Evolutionary conservation across 2,329 filamentous ascomycete genomes (phyloP), one percentile per base, ranked within the genome.

Genomic region (Xylariaceae sp.): DNA sequence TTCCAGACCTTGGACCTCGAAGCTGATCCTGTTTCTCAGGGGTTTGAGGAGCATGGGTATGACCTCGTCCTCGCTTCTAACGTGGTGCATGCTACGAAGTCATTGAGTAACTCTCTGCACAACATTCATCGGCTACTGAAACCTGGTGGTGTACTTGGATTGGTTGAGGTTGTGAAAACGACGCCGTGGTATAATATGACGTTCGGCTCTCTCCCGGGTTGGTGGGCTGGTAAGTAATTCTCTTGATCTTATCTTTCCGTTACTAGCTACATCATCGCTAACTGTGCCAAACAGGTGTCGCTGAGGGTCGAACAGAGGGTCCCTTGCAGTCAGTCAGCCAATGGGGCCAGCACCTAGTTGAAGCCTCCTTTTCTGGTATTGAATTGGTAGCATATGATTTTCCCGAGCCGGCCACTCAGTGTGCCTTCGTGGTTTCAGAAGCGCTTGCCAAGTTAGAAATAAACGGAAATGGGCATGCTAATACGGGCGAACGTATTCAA

Each of bases 101-200:
- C 7, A n/a, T n/a, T n/a, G n/a, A n/a, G n/a, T 10, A 50, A 42
- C 11, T 42, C 47, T 2, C 27, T 50, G 15, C 13, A n/a, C 5
- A 15, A 42, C 26, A 50, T 50, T 11, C 39, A 26, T n/a, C n/a
- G 16, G 21, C 47, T 50, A 13, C 47, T 50, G 15, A 50, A 50
- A 18, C 47, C 47, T 10, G 47, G 37, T 6, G 47, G 27, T 24
- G 13, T 43, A 13, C 27, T 50, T 35, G 36, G 37, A 18, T 10
- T 43, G 16, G 27, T 43, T 16, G 47, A 42, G 15, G n/a, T 36
- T 15, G 20, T 26, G 36, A 50, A 23, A 23, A 9, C 24, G 15
- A 50, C 27, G 6, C 36, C 47, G 5, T 50, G 27, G 16, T 18
- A 24, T 8, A 30, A 30, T n/a, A 30, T n/a, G n/a, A 13, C 13